Evolutionary conservation across 345 rosid species (phyloP).

Genomic region (Murraya paniculata): DNA sequence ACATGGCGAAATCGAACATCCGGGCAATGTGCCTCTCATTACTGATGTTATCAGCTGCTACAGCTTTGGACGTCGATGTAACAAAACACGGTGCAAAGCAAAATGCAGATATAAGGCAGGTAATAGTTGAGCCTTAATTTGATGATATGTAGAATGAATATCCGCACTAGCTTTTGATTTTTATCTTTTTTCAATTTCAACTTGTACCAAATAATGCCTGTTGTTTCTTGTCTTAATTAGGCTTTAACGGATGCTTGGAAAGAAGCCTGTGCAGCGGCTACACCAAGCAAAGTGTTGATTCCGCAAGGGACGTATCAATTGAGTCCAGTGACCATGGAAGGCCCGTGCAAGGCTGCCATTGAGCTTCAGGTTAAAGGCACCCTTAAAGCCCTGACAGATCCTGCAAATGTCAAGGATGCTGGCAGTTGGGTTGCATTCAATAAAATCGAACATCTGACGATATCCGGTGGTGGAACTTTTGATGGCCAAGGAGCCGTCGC

Average conservation of each 20-base stretch:
- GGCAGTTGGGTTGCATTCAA: conserved; percentile 47
- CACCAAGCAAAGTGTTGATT: conserved; percentile 31
- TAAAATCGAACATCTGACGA: conserved; percentile 29
- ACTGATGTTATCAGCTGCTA: not conserved
- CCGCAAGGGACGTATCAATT: conserved; percentile 40
- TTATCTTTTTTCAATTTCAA: not conserved
- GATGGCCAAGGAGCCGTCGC: conserved; percentile 59
- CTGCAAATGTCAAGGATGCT: conserved; percentile 18
- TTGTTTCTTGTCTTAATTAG: conserved; percentile 7
- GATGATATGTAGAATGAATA: not conserved
- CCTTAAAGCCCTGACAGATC: conserved; percentile 38
- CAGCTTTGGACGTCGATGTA: conserved; percentile 14
- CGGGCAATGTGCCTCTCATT: not conserved
- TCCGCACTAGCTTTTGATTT: not conserved
- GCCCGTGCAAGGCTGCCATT: conserved; percentile 48
- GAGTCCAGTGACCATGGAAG: conserved; percentile 25
- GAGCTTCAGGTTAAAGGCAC: conserved; percentile 38
- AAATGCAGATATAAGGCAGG: conserved; percentile 11
- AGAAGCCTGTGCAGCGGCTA: conserved; percentile 47
- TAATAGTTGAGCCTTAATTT: not conserved
- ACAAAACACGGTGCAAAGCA: conserved; percentile 23
- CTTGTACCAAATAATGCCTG: not conserved
- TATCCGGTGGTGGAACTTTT: conserved; percentile 55
- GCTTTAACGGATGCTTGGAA: conserved; percentile 38
- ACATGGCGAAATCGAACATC: not conserved